Evolutionary conservation across 2,329 filamentous ascomycete species (phyloP), one percentile per base, ranked within the genome.

Genomic region (Fusarium fujikuroi): DNA sequence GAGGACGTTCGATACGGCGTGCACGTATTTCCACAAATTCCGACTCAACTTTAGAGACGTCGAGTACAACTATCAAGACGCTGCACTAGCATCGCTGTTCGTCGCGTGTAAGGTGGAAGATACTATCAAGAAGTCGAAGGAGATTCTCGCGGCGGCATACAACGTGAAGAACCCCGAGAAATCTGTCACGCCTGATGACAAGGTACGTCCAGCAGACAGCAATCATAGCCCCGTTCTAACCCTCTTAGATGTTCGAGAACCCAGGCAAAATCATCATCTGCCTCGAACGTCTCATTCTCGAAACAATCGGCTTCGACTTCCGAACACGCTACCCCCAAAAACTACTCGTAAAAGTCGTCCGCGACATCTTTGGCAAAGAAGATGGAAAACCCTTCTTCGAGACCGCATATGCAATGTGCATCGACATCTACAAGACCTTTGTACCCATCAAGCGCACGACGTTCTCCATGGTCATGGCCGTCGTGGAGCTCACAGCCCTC

Each of bases 101-200:
- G 93, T 95, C 6, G 95, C 95, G 5, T 98, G 95, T 86, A 99
- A 99, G 84, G 95, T 97, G 50, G 96, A 99, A 82, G 96, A 99
- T 81, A 99, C 96, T 1, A 89, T 98, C 75, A 99, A 99, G 84
- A 98, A 98, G 85, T 97, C 94, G 7, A 91, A 90, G 65, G 96
- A 99, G 72, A 97, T 99, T 69, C 86, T 98, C 21, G 97, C 94
- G 66, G 95, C 95, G 2, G 92, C 94, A 30, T 94, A 95, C 83
- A 98, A 97, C 79, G 85, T 97, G 42, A 96, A 95, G 83, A 89
- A 83, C 79, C 89, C 77, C 75, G 92, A 83, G 81, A 93, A 82
- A 87, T 94, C 82, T 82, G 92, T 81, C 42, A 92, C 92, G 23
- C 89, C 93, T 7, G 95, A 98, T 81, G 95, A 98, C 82, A 92